These are phyloP conservation scores for Pseudogymnoascus verrucosus DNA, from an alignment of 2,329 filamentous ascomycete species.

Conservation along the genomic window DNA sequence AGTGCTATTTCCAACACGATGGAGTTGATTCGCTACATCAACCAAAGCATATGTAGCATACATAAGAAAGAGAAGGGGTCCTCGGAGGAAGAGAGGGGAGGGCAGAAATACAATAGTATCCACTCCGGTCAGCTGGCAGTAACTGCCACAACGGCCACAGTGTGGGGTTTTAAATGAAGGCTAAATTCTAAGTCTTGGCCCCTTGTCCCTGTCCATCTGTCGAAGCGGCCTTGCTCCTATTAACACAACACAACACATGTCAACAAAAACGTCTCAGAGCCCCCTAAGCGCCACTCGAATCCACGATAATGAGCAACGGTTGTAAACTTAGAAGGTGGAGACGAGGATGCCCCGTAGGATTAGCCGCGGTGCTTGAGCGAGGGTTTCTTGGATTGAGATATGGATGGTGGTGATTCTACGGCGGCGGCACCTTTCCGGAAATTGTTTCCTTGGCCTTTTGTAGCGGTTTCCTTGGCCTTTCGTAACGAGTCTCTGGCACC, in stretches of 20 bases:
- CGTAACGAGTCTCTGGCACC: neutral
- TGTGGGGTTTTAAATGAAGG: neutral
- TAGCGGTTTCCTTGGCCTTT: no score
- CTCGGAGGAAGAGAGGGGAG: neutral
- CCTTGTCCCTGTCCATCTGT: neutral
- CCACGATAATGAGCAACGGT: neutral
- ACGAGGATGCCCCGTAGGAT: neutral
- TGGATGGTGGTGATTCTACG: neutral
- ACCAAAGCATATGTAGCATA: slow-evolving; percentile 71
- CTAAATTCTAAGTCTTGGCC: neutral
- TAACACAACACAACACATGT: neutral
- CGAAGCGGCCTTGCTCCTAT: neutral
- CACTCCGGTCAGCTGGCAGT: neutral
- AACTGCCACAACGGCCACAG: neutral
- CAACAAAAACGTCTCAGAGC: neutral
- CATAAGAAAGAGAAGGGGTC: slow-evolving; percentile 38
- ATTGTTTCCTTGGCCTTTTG: no score
- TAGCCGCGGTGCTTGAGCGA: neutral
- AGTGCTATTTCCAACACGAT: neutral
- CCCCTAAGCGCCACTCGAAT: neutral
- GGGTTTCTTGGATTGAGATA: neutral
- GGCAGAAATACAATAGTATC: neutral
- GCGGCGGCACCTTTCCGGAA: neutral
- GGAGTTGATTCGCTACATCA: slow-evolving; percentile 54
- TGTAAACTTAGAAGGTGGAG: neutral